These are phyloP conservation scores for Podospora pseudoanserina DNA, from an alignment of 495 filamentous ascomycete genomes.

Conservation along the genomic window DNA sequence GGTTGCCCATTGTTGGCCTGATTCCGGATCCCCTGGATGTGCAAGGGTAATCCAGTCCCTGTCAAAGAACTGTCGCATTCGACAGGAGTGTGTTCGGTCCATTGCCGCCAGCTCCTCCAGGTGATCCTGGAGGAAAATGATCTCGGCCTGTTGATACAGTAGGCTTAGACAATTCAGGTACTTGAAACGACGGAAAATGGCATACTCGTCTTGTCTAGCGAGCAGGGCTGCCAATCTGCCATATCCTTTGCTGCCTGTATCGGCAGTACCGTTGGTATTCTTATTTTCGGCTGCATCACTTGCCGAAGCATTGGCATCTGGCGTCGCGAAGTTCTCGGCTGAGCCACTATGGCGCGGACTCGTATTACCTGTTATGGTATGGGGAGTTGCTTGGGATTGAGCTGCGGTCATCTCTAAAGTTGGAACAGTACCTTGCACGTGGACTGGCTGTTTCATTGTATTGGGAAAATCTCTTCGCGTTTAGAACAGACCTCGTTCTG, in stretches of 20 bases:
- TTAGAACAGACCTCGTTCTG: too few species aligned
- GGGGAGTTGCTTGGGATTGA: not conserved
- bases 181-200: slow-evolving; percentile 4
- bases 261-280: not conserved
- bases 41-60: not conserved
- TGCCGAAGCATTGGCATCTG: not conserved
- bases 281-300: not conserved
- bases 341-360: not conserved
- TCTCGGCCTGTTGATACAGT: slow-evolving; percentile 1
- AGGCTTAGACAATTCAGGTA: not conserved
- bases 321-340: not conserved
- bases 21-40: not conserved
- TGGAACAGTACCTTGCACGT: too few species aligned
- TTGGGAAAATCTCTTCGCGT: too few species aligned
- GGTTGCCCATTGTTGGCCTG: not conserved
- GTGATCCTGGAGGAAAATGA: not conserved
- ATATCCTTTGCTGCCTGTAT: not conserved
- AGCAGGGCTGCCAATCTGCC: not conserved
- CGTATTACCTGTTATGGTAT: not conserved
- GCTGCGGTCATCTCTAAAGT: not conserved
- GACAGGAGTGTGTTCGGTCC: not conserved
- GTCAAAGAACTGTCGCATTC: not conserved
- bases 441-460: too few species aligned
- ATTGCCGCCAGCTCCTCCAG: not conserved
- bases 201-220: not conserved